A percentile compares a stretch with the other conserved stretches of the same genome.
These are phyloP conservation scores for Lineolata rhizophorae DNA, from an alignment of 495 filamentous ascomycete genomes.

Conservation along the genomic window DNA sequence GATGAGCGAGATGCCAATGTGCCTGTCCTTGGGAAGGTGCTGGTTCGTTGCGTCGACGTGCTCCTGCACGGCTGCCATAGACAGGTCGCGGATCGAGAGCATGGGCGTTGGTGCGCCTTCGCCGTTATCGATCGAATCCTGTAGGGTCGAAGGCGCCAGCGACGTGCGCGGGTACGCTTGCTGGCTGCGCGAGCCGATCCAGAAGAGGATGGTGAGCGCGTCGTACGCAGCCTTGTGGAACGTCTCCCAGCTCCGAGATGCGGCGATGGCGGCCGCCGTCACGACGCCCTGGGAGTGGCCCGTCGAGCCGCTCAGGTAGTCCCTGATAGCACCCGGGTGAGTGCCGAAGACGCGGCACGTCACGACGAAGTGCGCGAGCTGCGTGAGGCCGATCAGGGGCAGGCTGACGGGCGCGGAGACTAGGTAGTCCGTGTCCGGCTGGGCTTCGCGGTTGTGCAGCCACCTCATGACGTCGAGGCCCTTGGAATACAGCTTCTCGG, in stretches of 20 bases:
- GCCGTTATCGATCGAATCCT: conserved; percentile 82
- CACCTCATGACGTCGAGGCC: conserved; percentile 84
- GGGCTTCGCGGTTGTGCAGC: conserved; percentile 67
- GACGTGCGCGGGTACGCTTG: conserved; percentile 92
- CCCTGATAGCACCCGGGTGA: conserved; percentile 64
- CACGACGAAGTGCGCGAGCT: conserved; percentile 82
- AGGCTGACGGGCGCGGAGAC: conserved; percentile 94
- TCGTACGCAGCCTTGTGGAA: conserved; percentile 56
- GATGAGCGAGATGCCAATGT: conserved; percentile 84
- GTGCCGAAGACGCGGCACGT: conserved; percentile 76
- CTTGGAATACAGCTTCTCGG: conserved; percentile 88
- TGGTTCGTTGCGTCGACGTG: conserved; percentile 93
- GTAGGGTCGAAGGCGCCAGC: conserved; percentile 72
- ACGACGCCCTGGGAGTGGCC: conserved; percentile 96
- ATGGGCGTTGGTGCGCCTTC: conserved; percentile 91
- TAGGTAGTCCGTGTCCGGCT: conserved; percentile 87
- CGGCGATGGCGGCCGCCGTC: conserved; percentile 77
- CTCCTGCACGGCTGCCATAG: conserved; percentile 63
- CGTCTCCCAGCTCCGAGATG: conserved; percentile 71
- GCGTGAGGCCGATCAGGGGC: conserved; percentile 85
- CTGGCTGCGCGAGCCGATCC: conserved; percentile 96
- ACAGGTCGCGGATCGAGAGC: conserved; percentile 88
- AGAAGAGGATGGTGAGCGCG: conserved; percentile 88
- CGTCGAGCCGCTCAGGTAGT: conserved; percentile 65
- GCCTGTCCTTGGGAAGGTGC: conserved; percentile 75